Evolutionary conservation across 1,284 basidiomycete species (phyloP).

Genomic region (Irpex sp.): DNA sequence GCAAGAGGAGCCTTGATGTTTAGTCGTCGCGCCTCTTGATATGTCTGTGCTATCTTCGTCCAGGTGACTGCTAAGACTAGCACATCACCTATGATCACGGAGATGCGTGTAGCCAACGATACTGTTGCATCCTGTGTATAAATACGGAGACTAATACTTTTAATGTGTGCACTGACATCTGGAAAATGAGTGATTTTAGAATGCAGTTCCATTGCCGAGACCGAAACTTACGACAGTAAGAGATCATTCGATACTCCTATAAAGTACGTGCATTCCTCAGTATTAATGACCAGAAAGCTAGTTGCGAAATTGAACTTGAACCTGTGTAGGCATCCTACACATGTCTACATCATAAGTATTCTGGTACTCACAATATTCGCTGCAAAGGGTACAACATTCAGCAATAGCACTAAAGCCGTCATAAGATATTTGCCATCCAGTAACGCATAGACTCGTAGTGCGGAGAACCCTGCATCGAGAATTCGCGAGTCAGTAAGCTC

Average conservation of each 20-base stretch:
- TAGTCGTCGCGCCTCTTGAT: not conserved
- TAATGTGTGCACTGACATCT: not conserved
- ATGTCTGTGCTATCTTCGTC: not conserved
- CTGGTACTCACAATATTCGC: not conserved
- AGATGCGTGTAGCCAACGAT: not conserved
- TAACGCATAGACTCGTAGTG: not conserved
- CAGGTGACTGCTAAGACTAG: not conserved
- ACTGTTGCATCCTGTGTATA: not conserved
- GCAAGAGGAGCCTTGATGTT: not conserved
- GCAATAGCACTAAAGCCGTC: not conserved
- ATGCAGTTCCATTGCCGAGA: too few species aligned
- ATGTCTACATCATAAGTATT: not conserved
- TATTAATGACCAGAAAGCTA: too few species aligned
- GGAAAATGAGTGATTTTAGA: not conserved
- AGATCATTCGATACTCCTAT: too few species aligned
- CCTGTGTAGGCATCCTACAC: not conserved
- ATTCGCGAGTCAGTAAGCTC: not conserved
- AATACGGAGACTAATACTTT: not conserved
- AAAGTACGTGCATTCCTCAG: too few species aligned
- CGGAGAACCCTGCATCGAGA: not conserved
- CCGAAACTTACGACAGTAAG: too few species aligned
- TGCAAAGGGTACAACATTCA: not conserved
- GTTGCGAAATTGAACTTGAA: not conserved
- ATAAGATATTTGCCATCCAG: not conserved
- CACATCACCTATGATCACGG: not conserved